Percentiles rank a stretch among this genome's conserved stretches.
phyloP scores from a whole-genome alignment of 2,329 filamentous ascomycete species.

The Neospermospora avenae region DNA sequence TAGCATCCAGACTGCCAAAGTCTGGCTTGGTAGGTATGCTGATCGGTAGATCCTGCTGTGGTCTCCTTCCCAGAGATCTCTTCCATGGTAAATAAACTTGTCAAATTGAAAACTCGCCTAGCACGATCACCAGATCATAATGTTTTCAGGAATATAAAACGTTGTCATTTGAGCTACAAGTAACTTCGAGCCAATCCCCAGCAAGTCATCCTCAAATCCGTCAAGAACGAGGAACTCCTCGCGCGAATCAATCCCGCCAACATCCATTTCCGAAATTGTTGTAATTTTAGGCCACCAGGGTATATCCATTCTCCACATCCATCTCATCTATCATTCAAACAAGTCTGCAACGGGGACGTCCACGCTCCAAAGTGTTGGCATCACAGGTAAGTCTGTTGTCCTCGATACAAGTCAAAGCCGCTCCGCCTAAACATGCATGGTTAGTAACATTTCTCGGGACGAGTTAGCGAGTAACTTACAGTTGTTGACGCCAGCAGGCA shows the following conservation, averaged over 20 bases:
- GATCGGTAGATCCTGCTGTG: too few relatives aligned
- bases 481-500: slow-evolving; percentile 37
- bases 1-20: too few relatives aligned
- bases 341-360: slow-evolving; percentile 30
- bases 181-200: neutral
- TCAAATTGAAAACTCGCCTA: too few relatives aligned
- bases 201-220: neutral
- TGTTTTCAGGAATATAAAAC: neutral
- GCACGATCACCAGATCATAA: too few relatives aligned
- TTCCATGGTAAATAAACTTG: too few relatives aligned
- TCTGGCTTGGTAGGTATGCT: too few relatives aligned
- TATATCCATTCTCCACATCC: neutral
- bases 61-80: too few relatives aligned
- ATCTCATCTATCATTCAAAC: neutral
- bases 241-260: neutral
- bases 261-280: neutral
- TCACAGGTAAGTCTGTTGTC: slow-evolving; percentile 32
- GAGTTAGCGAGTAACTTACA: slow-evolving; percentile 28
- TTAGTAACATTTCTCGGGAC: neutral
- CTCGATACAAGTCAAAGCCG: slow-evolving; percentile 32
- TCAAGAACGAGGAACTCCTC: neutral
- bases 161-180: neutral
- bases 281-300: neutral
- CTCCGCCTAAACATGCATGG: slow-evolving; percentile 20
- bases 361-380: slow-evolving; percentile 31